Conservation (phyloP, 2,329 filamentous ascomycete genomes). For the Penicillium corylophilum region DNA sequence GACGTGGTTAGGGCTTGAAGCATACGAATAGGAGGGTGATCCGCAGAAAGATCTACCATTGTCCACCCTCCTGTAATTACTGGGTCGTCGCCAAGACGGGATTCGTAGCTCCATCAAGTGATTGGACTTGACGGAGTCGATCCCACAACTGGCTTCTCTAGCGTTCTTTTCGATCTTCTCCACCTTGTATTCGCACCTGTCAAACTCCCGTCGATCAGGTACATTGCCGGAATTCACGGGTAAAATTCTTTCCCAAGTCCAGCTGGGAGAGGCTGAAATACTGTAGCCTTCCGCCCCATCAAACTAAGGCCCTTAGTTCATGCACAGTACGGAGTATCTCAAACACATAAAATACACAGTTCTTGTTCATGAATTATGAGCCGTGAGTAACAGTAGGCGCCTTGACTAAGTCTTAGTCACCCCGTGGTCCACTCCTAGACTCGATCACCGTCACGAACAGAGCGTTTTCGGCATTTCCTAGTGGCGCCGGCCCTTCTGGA, state of each 20-base stretch:
- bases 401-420: slow-evolving; percentile 5
- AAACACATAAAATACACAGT: not conserved
- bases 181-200: slow-evolving; percentile 14
- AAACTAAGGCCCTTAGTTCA: not conserved
- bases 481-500: slow-evolving; percentile 14
- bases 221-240: slow-evolving; percentile 2
- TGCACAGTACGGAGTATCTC: not conserved
- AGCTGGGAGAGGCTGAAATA: not conserved
- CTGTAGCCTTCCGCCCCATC: not conserved
- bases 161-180: slow-evolving; percentile 11
- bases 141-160: slow-evolving; percentile 6
- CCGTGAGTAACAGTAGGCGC: not conserved
- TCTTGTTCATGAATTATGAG: slow-evolving; percentile 13
- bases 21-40: slow-evolving; percentile 9
- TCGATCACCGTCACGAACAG: slow-evolving; percentile 16
- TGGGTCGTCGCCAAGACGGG: not conserved
- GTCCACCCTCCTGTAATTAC: slow-evolving; percentile 4
- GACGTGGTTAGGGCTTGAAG: not conserved
- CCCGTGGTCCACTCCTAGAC: slow-evolving; percentile 13
- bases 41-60: slow-evolving; percentile 10
- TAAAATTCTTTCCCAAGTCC: not conserved
- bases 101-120: not conserved
- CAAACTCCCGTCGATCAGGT: slow-evolving; percentile 24
- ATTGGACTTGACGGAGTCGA: slow-evolving; percentile 9
- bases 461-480: slow-evolving; percentile 23